Evolutionary conservation across 2,329 filamentous ascomycete species (phyloP), one percentile per base, ranked within the genome.

Genomic region (Chaetomium sp.): DNA sequence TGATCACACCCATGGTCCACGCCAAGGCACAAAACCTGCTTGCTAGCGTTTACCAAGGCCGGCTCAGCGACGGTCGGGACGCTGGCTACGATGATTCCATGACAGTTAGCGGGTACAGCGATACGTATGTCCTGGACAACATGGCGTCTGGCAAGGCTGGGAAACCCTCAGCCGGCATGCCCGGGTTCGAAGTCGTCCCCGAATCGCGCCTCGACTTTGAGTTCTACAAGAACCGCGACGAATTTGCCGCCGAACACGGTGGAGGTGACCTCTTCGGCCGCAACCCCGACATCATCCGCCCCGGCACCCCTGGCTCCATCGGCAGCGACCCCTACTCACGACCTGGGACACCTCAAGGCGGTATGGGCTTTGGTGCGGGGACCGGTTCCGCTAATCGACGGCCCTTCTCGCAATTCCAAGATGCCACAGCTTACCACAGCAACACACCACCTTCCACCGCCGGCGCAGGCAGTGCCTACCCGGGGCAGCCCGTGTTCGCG

Each of bases 1-100:
- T 97, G 19, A 91, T 92, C 64, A 95, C 91, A 0, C 92, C 92
- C 2, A 96, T 97, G 91, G 92, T 97, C 3, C 87, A 95, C 65
- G 87, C 89, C 53, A 95, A 88, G 71, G 89, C 90, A 2, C 89
- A 94, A 65, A 91, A 94, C 57, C 79, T 94, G 42, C 79, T 99
- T 8, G 86, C 87, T n/a, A 83, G 88, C 44, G 79, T 99, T 49
- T 96, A 96, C 69, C 85, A 85, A 32, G 92, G 91, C 9, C 86
- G 92, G 4, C 73, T 95, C 32, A 80, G 78, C 2, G 86, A 90
- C 55, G 81, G 83, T 1, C 79, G 84, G 34, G 80, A 82, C 2
- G 78, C 77, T n/a, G 53, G 51, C 14, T 75, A 79, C 0, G 75
- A 78, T 54, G 79, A 85, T 51, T 71, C 77, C 33, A 73, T 75